phyloP scores from a whole-genome alignment of 768 basidiomycete species.

The Lentinula raphanica region DNA sequence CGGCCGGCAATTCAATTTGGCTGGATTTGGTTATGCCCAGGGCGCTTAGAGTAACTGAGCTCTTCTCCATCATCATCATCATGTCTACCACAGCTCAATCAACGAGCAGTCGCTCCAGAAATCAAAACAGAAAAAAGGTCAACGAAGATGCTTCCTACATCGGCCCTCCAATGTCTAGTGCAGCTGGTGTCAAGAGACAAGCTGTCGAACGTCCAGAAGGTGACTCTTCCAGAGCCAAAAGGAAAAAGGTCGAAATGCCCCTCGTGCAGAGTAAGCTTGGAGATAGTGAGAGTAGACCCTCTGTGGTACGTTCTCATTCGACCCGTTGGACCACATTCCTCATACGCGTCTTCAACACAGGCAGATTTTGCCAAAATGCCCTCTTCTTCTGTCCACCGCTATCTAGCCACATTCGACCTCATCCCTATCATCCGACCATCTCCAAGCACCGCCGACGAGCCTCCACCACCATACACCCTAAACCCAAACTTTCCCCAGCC shows the following conservation, averaged over 20 bases:
- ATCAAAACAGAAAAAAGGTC: conserved; percentile 56
- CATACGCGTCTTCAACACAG: conserved; percentile 28
- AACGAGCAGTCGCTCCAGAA: conserved; percentile 49
- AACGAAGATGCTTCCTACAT: conserved; percentile 71
- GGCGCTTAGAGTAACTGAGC: neutral
- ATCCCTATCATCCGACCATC: conserved; percentile 68
- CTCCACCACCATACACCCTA: conserved; percentile 62
- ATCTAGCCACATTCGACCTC: conserved; percentile 69
- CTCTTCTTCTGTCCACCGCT: conserved; percentile 59
- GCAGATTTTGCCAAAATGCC: conserved; percentile 74
- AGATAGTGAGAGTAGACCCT: conserved; percentile 17
- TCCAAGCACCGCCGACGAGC: conserved; percentile 60
- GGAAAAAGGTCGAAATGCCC: conserved; percentile 56
- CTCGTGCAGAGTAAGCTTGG: conserved; percentile 24
- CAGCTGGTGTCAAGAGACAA: conserved; percentile 53
- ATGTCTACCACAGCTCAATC: conserved; percentile 13
- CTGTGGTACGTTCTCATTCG: conserved; percentile 20
- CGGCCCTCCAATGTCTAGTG: conserved; percentile 38
- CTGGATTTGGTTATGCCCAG: neutral
- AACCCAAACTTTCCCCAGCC: conserved; percentile 41
- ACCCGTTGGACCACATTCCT: neutral
- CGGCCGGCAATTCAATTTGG: neutral
- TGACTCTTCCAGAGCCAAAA: conserved; percentile 61
- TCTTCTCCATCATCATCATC: neutral
- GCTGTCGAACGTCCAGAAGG: conserved; percentile 66